Base-by-base conservation (phyloP, 306 rosid genomes). In the Cucumis hystrix region DNA sequence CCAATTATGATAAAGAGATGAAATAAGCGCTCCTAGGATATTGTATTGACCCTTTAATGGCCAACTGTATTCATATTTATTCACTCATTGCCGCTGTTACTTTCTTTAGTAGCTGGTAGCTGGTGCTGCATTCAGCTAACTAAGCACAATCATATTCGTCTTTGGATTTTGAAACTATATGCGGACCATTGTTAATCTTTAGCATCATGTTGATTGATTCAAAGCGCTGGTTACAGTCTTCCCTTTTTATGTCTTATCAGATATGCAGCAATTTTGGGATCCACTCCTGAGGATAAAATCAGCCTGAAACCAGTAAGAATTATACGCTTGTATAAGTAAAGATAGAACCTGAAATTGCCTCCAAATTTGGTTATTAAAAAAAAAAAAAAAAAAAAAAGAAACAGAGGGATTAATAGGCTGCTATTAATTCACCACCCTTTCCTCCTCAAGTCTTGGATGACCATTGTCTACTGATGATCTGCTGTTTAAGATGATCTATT, bases 181-280 rank as follows among this genome's bases (percentile, higher is more conserved):
- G 25, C 65, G n/a, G 62, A 59, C 64, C 28, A 25, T 23, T 40
- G 67, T 54, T 59, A 68, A 33, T 37, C 45, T 35, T 23, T 37
- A 66, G 51, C 56, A 28, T 23, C 57, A 35, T 56, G 20, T 41
- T 71, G 40, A 21, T 64, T 64, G 71, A 61, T 68, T 21, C 57
- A 77, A 71, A 75, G 69, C 77, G 25, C 15, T 62, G 68, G 17
- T 79, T 62, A 16, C 33, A 14, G 40, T 81, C 62, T 63, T 77
- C 79, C 55, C 76, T 17, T 8, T 47, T 61, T 75, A 25, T 69
- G 40, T 52, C 56, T 80, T 62, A 70, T 79, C 87, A 94, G 98
- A 90, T 94, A 94, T 85, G 91, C 98, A 0, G 97, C 97, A 82
- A 90, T 94, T 75, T 87, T 92, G 96, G 98, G 98, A 69, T 56